Conservation (phyloP, 1,284 basidiomycete genomes). For the Sphagnurus paluster region DNA sequence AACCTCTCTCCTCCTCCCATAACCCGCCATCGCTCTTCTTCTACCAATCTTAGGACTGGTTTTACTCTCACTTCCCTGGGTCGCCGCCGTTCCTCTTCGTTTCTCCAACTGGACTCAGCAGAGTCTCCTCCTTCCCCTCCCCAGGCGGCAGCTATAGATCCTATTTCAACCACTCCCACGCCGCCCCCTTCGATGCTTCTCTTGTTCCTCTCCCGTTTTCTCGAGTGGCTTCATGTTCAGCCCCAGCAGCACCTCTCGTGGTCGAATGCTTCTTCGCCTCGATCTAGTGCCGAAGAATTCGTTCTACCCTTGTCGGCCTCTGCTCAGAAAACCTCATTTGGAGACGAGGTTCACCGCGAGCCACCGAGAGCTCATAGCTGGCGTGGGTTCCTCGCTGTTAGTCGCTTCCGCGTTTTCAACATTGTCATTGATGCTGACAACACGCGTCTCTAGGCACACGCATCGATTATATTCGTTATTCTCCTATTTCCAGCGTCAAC, state of each 20-base stretch:
- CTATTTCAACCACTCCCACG: conserved; percentile 19
- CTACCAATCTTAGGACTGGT: conserved; percentile 57
- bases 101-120: conserved; percentile 19
- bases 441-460: conserved; percentile 46
- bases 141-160: conserved; percentile 14
- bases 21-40: conserved; percentile 57
- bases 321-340: conserved; percentile 52
- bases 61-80: conserved; percentile 55
- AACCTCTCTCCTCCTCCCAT: conserved; percentile 34
- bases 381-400: conserved; percentile 49
- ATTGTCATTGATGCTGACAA: conserved; percentile 17
- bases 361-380: conserved; percentile 34
- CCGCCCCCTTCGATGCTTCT: conserved; percentile 50
- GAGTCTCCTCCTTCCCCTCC: conserved; percentile 19
- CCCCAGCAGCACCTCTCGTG: conserved; percentile 35
- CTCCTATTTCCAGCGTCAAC: conserved; percentile 65
- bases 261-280: conserved; percentile 53
- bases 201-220: conserved; percentile 47
- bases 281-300: conserved; percentile 50
- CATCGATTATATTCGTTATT: conserved; percentile 66
- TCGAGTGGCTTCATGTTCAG: conserved; percentile 50
- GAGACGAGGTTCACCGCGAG: conserved; percentile 42
- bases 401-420: conserved; percentile 30
- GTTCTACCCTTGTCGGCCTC: conserved; percentile 72
- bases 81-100: conserved; percentile 43